Conservation (phyloP, 495 filamentous ascomycete genomes). For the Penicillium ucsense region DNA sequence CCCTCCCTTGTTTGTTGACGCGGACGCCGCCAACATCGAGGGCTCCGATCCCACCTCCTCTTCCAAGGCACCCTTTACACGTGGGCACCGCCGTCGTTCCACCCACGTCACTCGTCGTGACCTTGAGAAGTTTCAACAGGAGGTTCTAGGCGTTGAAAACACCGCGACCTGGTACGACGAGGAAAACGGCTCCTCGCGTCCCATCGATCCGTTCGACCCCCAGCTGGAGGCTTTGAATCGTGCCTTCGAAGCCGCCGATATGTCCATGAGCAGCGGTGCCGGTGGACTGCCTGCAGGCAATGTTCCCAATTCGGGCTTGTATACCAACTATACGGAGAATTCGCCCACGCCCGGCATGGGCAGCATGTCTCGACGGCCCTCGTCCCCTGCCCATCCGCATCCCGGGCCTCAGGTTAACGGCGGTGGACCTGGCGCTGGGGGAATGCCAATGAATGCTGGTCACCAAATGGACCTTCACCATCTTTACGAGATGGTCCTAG, state of each 20-base stretch:
- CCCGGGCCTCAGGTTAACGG: constrained; percentile 42
- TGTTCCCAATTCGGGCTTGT: constrained; percentile 22
- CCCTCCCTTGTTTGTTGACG: constrained; percentile 2
- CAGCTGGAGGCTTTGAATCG: constrained; percentile 28
- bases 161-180: constrained; percentile 24
- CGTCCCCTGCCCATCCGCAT: constrained; percentile 26
- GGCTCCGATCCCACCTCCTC: constrained; percentile 20
- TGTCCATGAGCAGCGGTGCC: constrained; percentile 29
- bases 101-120: constrained; percentile 37
- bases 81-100: constrained; percentile 39
- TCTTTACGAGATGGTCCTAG: constrained; percentile 73
- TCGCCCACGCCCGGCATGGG: constrained; percentile 23
- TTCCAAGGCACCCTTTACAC: constrained; percentile 33
- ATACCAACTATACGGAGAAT: constrained; percentile 25
- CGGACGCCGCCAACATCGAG: constrained; percentile 30
- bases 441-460: constrained; percentile 64
- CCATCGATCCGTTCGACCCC: constrained; percentile 23
- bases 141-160: constrained; percentile 31
- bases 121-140: constrained; percentile 36
- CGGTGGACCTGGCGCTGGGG: constrained; percentile 8
- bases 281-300: constrained; percentile 21
- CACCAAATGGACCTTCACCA: constrained; percentile 84
- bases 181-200: constrained; percentile 17
- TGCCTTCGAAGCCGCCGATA: constrained; percentile 25
- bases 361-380: constrained; percentile 28